Evolutionary conservation across 768 basidiomycete genomes (phyloP).

Genomic region (Boletus subparvulus): DNA sequence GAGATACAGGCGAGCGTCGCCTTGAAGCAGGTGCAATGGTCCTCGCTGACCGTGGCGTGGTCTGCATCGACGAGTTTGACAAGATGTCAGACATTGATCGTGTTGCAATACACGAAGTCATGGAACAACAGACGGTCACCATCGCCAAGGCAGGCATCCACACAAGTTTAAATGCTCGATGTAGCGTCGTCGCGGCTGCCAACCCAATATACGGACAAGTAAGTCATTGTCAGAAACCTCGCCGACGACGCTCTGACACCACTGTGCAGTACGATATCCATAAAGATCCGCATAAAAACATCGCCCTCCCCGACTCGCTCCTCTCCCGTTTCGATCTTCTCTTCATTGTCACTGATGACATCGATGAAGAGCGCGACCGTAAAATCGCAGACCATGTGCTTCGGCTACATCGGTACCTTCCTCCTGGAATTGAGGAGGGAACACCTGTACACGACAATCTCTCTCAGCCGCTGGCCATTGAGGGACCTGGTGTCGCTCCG

Average conservation of each 20-base stretch:
- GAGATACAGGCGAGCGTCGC: slow-evolving; percentile 94
- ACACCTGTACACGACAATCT: slow-evolving; percentile 87
- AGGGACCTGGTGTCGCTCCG: slow-evolving; percentile 55
- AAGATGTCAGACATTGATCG: slow-evolving; percentile 99
- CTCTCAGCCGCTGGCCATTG: slow-evolving; percentile 84
- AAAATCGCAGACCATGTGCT: slow-evolving; percentile 97
- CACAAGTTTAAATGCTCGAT: slow-evolving; percentile 95
- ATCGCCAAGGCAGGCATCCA: slow-evolving; percentile 99
- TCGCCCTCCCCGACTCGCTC: slow-evolving; percentile 95
- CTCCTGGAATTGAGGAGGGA: slow-evolving; percentile 95
- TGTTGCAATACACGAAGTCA: slow-evolving; percentile 99
- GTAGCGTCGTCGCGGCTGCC: slow-evolving; percentile 96
- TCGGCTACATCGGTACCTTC: slow-evolving; percentile 94
- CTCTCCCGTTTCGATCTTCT: slow-evolving; percentile 98
- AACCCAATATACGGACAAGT: slow-evolving; percentile 99
- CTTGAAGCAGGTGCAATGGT: slow-evolving; percentile 99
- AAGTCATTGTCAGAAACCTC: slow-evolving; percentile 20
- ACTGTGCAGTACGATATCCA: slow-evolving; percentile 90
- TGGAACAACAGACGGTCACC: slow-evolving; percentile 99
- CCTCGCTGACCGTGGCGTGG: slow-evolving; percentile 95
- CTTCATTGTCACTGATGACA: slow-evolving; percentile 98
- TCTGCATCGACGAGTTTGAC: slow-evolving; percentile 99
- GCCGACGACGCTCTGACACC: slow-evolving; percentile 8
- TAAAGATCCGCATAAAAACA: slow-evolving; percentile 99
- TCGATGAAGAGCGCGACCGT: slow-evolving; percentile 91